Base-by-base conservation (phyloP, 1,139 yeast species). In the Kurtzmaniella quercitrusa region DNA sequence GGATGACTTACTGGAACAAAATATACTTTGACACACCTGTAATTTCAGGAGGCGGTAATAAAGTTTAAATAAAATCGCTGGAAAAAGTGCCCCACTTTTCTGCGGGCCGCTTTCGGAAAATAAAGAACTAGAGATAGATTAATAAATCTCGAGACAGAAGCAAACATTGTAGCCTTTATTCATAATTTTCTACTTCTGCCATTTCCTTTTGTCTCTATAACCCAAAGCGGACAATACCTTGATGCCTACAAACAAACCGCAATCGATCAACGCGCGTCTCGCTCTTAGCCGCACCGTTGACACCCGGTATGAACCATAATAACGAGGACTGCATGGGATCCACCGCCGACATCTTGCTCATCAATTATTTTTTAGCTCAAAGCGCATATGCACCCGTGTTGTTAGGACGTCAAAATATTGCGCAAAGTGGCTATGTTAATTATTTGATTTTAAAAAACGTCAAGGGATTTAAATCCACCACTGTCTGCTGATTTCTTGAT, bases 341-440 rank as follows among this genome's bases (percentile, higher is more conserved):
- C n/a, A n/a, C n/a, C n/a, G n/a, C n/a, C n/a, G n/a, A n/a, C 9
- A 21, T 21, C 23, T 21, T 21, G 23, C 8, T 9, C 23, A 21
- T 21, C 23, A 21, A 21, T 11, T 26, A 26, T 26, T 26, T 26
- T 21, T 26, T 26, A 11, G 30, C 5, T 14, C n/a, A n/a, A 9
- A 6, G 30, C 30, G 30, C 30, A 26, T 26, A 6, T 26, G 30
- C 30, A 26, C 30, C 30, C 30, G 30, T 26, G 21, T 11, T 5
- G 20, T 33, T 19, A 5, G 36, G 36, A 33, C 36, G 36, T 33
- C 36, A 33, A 33, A 33, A 16, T 33, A 33, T 26, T 19, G 20
- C 20, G 19, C 20, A 33, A 33, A 33, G 36, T 33, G 36, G 36
- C 36, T 33, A 33, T 33, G 36, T 33, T 32, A 21, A 21, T 21